Base-by-base conservation (phyloP, 495 filamentous ascomycete genomes). In the Rhizodiscina lignyota region DNA sequence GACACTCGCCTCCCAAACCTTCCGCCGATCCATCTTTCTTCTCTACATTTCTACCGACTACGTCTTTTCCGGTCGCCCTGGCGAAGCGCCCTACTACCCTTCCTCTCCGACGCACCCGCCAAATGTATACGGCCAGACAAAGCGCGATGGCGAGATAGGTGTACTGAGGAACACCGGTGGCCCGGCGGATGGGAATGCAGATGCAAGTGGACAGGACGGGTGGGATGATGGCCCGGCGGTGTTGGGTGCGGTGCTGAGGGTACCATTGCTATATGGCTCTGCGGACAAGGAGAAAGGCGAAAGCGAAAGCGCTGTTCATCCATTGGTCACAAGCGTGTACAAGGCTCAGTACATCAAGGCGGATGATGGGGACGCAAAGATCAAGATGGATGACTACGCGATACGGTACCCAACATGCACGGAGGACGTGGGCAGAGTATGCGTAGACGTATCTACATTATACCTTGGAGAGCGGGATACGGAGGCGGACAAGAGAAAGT, bases 1-100 rank as follows among this genome's bases (percentile, higher is more conserved):
- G 21, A 45, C 50, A 16, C 70, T 94, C 15, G 83, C 85, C 15
- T 55, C 66, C 20, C 61, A 73, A 21, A 77, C 79, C 46, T 66
- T 72, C 13, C 45, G 58, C 12, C 68, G 72, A 8, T 55, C 54
- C n/a, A 71, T 75, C 41, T 51, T 92, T 33, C 64, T 93, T 21
- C 71, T 94, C 51, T 93, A 93, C 63, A 92, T 94, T 51, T 89
- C 82, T 0, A 93, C 86, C 27, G 86, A 94, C 60, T 94, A 94
- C 53, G 83, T 94, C 29, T 94, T 94, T 50, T 60, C 83, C 1
- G 86, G 86, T 12, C 63, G 45, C 15, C 76, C 74, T 21, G 80
- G 83, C n/a, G 77, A 87, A 18, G 86, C 85, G 10, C 86, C 86
- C 2, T 94, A 94, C 52, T 71, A 77, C 45, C 59, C 66, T 2